These are phyloP conservation scores for Tolypocladium cylindrosporum DNA, from an alignment of 2,329 filamentous ascomycete genomes.

Conservation along the genomic window DNA sequence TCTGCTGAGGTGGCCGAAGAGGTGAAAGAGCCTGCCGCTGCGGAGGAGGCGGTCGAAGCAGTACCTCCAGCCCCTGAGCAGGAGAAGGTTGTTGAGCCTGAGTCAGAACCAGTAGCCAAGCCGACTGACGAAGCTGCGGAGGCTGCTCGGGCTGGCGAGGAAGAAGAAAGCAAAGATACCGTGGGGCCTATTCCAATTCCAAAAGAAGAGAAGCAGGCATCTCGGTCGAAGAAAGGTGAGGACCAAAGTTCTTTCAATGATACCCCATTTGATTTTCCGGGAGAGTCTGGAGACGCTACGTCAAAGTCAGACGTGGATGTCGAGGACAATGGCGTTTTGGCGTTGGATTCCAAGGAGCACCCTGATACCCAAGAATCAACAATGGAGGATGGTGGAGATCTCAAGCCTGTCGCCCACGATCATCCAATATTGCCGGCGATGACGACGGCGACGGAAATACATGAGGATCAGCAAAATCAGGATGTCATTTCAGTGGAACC, in stretches of 20 bases:
- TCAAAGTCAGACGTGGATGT: slow-evolving; percentile 14
- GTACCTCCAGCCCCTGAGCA: background rate
- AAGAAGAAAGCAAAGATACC: slow-evolving; percentile 28
- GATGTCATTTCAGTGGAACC: background rate
- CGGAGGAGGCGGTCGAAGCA: background rate
- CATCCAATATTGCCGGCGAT: background rate
- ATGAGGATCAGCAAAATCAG: background rate
- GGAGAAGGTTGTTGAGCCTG: slow-evolving; percentile 11
- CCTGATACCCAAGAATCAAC: slow-evolving; percentile 10
- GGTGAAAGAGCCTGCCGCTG: background rate
- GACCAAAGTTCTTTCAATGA: slow-evolving; percentile 25
- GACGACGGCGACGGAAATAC: background rate
- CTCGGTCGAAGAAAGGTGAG: slow-evolving; percentile 33
- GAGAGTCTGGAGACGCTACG: slow-evolving; percentile 17
- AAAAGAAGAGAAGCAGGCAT: slow-evolving; percentile 19
- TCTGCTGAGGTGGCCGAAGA: slow-evolving; percentile 3
- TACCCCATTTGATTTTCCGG: slow-evolving; percentile 25
- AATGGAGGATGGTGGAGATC: background rate
- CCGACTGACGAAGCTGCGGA: background rate
- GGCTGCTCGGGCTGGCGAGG: slow-evolving; percentile 9
- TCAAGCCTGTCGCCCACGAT: background rate
- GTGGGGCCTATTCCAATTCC: slow-evolving; percentile 24
- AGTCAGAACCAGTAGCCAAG: slow-evolving; percentile 14
- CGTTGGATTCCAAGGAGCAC: slow-evolving; percentile 16
- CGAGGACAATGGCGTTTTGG: slow-evolving; percentile 15